Conservation (phyloP, 129 eudicot species). For the Centrapalus pauciflorus region DNA sequence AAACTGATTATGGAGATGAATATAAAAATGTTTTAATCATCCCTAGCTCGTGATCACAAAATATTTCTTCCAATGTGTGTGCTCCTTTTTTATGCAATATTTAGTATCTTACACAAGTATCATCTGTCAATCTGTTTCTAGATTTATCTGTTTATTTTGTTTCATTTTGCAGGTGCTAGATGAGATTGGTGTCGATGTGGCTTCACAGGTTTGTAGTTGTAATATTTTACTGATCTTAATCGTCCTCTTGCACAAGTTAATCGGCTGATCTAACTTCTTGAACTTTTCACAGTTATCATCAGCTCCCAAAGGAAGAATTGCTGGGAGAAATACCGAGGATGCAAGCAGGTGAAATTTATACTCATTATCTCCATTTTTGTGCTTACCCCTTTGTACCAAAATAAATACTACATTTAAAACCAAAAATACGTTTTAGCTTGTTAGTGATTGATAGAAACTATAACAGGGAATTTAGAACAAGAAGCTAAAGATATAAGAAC, state of each 20-base stretch:
- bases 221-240: background rate
- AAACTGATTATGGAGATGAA: no score
- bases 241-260: background rate
- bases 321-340: constrained; percentile 75
- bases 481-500: no score
- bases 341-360: constrained; percentile 53
- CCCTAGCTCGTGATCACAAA: no score
- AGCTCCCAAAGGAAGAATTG: constrained; percentile 96
- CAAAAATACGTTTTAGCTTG: background rate
- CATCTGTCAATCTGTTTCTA: background rate
- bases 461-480: no score
- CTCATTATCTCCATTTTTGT: background rate
- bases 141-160: constrained; percentile 8
- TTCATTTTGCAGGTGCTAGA: constrained; percentile 73
- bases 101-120: background rate
- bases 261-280: constrained; percentile 5
- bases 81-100: background rate
- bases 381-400: background rate
- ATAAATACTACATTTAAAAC: background rate
- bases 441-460: no score
- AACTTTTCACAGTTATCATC: constrained; percentile 64
- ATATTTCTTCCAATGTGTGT: background rate
- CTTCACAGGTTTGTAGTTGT: constrained; percentile 81
- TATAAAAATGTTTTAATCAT: no score
- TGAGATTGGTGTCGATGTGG: constrained; percentile 94